A percentile compares a stretch with the other conserved stretches of the same genome.
Evolutionary conservation across 2,329 filamentous ascomycete genomes (phyloP).

Genomic region (Dichotomopilus funicola): DNA sequence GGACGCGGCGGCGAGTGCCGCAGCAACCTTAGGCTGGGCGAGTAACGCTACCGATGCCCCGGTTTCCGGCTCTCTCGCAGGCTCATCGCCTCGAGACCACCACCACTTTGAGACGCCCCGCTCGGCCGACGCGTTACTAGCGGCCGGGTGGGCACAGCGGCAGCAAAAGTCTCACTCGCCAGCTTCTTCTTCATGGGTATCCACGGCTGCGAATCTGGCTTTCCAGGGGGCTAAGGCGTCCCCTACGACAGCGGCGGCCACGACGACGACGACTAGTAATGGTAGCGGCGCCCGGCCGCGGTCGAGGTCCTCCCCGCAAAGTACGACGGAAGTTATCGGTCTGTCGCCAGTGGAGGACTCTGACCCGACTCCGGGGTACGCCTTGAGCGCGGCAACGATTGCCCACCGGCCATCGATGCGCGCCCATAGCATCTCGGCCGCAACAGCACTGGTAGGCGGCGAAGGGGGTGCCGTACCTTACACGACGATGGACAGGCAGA

Average conservation of each 20-base stretch:
- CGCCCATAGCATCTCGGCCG: conserved; percentile 38
- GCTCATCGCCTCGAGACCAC: conserved; percentile 51
- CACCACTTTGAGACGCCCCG: conserved; percentile 54
- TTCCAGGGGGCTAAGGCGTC: conserved; percentile 30
- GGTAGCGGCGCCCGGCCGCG: conserved; percentile 45
- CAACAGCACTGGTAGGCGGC: conserved; percentile 25
- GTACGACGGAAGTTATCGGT: conserved; percentile 37
- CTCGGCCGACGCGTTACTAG: conserved; percentile 68
- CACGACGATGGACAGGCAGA: conserved; percentile 62
- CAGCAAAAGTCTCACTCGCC: conserved; percentile 31
- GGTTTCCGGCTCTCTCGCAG: conserved; percentile 33
- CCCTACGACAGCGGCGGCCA: conserved; percentile 51
- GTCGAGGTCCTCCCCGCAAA: conserved; percentile 56
- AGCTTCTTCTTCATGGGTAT: conserved; percentile 42
- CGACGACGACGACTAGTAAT: conserved; percentile 57
- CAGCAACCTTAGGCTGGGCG: conserved; percentile 66
- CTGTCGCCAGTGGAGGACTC: conserved; percentile 40
- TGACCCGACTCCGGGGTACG: conserved; percentile 54
- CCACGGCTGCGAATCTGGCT: conserved; percentile 58
- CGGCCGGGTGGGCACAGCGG: conserved; percentile 36
- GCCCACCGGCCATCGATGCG: conserved; percentile 51
- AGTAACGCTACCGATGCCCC: conserved; percentile 43
- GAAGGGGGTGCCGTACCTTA: conserved; percentile 61
- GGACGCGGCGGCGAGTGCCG: conserved; percentile 62
- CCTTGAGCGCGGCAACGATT: conserved; percentile 64